These are phyloP conservation scores for Myxozyma vanderwaltii DNA, from an alignment of 805 yeast species.

Conservation along the genomic window DNA sequence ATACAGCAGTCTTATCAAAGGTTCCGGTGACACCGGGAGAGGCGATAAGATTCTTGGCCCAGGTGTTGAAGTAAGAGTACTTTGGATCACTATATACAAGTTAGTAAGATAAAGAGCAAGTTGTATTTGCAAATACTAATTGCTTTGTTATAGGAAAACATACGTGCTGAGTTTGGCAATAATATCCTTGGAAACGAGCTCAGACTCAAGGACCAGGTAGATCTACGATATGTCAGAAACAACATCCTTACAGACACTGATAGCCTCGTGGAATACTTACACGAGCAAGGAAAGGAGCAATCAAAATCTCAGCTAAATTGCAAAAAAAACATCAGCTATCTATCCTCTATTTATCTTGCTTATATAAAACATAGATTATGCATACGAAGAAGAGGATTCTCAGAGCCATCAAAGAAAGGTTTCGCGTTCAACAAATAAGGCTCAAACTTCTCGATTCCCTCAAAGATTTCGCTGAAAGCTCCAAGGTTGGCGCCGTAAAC, in stretches of 20 bases:
- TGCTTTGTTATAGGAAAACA: too few relatives aligned
- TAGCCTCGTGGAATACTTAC: constrained; percentile 5
- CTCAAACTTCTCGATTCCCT: constrained; percentile 31
- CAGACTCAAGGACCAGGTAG: constrained; percentile 21
- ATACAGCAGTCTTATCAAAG: constrained; percentile 25
- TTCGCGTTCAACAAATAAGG: constrained; percentile 28
- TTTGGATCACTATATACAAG: constrained; percentile 25
- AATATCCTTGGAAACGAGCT: neutral
- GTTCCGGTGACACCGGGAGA: constrained; percentile 35
- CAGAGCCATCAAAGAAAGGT: constrained; percentile 36
- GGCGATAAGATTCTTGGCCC: constrained; percentile 28
- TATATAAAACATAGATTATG: neutral
- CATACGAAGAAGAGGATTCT: constrained; percentile 16
- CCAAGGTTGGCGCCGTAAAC: constrained; percentile 7
- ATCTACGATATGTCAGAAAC: neutral
- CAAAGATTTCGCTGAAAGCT: constrained; percentile 18
- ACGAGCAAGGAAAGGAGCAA: constrained; percentile 36
- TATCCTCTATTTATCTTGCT: neutral
- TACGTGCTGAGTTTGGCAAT: constrained; percentile 18
- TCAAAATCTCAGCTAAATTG: constrained; percentile 26
- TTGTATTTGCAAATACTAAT: too few relatives aligned
- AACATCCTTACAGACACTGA: neutral
- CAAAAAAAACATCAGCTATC: neutral
- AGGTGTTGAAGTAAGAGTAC: constrained; percentile 30
- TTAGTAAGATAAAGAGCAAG: neutral